Evolutionary conservation across 2,329 filamentous ascomycete species (phyloP).

Genomic region (Pseudogymnoascus sp.): DNA sequence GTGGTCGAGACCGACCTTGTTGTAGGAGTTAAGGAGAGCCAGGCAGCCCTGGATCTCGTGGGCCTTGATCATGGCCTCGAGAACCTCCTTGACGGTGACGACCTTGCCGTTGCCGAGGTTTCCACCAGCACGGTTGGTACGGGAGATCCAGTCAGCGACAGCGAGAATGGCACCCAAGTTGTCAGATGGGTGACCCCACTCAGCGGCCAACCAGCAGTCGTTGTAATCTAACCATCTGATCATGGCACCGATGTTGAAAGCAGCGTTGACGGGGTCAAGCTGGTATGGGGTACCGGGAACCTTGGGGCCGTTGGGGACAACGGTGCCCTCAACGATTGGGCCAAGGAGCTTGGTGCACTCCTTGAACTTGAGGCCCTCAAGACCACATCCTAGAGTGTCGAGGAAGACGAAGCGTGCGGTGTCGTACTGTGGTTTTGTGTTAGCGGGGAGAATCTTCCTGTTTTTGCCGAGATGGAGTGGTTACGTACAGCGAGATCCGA

Average conservation of each 20-base stretch:
- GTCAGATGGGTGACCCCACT: conserved; percentile 98
- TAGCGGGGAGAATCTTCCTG: conserved; percentile 14
- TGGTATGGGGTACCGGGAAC: conserved; percentile 90
- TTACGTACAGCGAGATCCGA: conserved; percentile 81
- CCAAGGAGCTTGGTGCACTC: conserved; percentile 94
- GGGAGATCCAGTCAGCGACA: conserved; percentile 94
- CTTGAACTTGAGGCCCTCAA: conserved; percentile 91
- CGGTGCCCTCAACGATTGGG: conserved; percentile 80
- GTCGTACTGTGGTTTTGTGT: conserved; percentile 61
- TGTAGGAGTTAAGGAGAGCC: conserved; percentile 95
- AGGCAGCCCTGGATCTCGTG: conserved; percentile 98
- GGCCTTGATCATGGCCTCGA: conserved; percentile 98
- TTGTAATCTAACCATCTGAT: conserved; percentile 99
- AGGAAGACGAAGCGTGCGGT: conserved; percentile 95
- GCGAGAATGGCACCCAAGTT: conserved; percentile 96
- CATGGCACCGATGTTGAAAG: conserved; percentile 98
- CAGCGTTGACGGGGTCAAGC: conserved; percentile 89
- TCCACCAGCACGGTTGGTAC: conserved; percentile 68
- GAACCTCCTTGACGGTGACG: conserved; percentile 80
- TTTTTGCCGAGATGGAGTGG: not conserved
- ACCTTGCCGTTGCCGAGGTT: conserved; percentile 84
- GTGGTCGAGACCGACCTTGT: conserved; percentile 97
- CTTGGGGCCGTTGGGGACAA: conserved; percentile 84
- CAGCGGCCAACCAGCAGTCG: conserved; percentile 97
- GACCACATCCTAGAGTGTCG: conserved; percentile 92